Base-by-base conservation (phyloP, 2,329 filamentous ascomycete genomes). In the Phialophora expanda region DNA sequence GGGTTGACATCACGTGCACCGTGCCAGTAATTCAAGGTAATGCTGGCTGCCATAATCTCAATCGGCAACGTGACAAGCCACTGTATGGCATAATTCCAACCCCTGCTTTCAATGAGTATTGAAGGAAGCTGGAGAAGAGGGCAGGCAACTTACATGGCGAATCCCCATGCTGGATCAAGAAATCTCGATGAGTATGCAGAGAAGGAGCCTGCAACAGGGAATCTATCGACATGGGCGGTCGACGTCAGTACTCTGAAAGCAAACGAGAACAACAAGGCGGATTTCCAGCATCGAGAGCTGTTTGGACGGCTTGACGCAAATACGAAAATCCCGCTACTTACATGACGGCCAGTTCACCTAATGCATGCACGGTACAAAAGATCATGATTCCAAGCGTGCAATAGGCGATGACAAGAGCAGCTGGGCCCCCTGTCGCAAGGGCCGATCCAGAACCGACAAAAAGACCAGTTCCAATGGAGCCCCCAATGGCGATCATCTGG, bases 121-220 rank as follows among this genome's bases (percentile, higher is more conserved):
- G 9, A 54, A 22, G 51, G 9, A 24, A 24, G 9, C 14, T 7
- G n/a, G 32, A 22, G 24, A 30, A 41, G 24, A 22, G 48, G 30
- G 11, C 1, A 22, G 41, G 24, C 32, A 34, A 83, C 86, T 77
- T 77, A 91, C 91, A 96, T 95, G 56, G 92, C 91, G 75, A 96
- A 96, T 0, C 93, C 93, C 93, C 92, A 97, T 0, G 93, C 93
- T 0, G 93, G 93, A 74, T 97, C 93, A 20, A 97, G 78, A 73
- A 97, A 97, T 20, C 93, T 87, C 32, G 92, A 96, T 14, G 93
- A 94, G 79, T 93, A 97, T 7, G 92, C 89, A 0, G 92, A 92
- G 76, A 97, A 97, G 2, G 92, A 95, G 64, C 93, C 93, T 28
- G 93, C 90, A 32, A 97, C 90, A 3, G 93, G 93, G 72, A 93